Evolutionary conservation across 257 asterid species (phyloP).

Genomic region (Solanum virginianum): DNA sequence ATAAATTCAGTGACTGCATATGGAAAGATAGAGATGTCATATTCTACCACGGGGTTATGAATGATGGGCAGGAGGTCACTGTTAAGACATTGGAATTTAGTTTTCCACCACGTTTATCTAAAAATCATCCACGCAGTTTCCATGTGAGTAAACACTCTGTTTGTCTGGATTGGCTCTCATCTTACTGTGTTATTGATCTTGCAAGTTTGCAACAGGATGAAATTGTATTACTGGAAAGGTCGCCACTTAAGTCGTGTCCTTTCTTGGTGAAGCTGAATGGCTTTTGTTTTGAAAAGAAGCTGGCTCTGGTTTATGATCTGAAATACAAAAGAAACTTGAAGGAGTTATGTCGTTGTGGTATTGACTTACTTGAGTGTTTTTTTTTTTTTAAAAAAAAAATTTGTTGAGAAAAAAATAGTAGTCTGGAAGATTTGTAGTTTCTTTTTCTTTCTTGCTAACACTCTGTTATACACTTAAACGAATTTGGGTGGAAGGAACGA

Average conservation of each 20-base stretch:
- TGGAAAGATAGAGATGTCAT: too few relatives aligned
- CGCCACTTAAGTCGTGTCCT: not conserved
- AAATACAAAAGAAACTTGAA: not conserved
- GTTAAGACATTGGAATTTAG: not conserved
- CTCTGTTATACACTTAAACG: not conserved
- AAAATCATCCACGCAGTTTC: too few relatives aligned
- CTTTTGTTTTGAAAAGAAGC: not conserved
- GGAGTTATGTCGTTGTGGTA: not conserved
- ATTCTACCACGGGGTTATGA: too few relatives aligned
- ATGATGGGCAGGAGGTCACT: too few relatives aligned
- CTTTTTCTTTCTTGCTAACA: not conserved
- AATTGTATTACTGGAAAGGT: not conserved
- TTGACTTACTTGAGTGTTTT: not conserved
- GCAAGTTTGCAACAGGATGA: not conserved
- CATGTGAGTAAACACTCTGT: too few relatives aligned
- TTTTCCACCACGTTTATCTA: accelerated
- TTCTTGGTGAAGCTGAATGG: not conserved
- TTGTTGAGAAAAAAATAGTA: not conserved
- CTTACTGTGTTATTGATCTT: not conserved
- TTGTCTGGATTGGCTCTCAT: too few relatives aligned
- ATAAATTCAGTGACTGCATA: too few relatives aligned
- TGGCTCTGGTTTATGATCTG: not conserved
- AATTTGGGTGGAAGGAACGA: not conserved
- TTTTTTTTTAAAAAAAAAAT: not conserved
- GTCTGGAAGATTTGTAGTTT: not conserved